These are phyloP conservation scores for Jatropha multifida DNA, from an alignment of 441 rosid species.

Conservation along the genomic window DNA sequence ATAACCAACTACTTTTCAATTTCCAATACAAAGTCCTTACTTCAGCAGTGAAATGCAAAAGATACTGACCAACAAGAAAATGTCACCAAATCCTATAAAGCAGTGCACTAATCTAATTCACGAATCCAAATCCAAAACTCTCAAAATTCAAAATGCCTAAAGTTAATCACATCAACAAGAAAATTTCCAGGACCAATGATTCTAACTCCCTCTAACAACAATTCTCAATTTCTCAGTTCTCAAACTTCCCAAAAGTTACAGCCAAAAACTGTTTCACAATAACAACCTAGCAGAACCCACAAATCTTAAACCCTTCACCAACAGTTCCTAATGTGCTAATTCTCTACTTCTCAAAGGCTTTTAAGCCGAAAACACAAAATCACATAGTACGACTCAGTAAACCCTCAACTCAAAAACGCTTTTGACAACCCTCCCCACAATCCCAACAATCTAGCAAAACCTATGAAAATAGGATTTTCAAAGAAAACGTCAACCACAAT, in stretches of 20 bases:
- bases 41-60: constrained; percentile 13
- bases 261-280: not conserved
- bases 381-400: constrained; percentile 12
- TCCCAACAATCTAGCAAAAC: constrained; percentile 12
- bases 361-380: constrained; percentile 4
- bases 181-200: not conserved
- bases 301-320: constrained; percentile 24
- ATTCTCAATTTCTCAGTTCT: not conserved
- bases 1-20: not conserved
- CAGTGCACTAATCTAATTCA: not conserved
- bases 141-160: constrained; percentile 6
- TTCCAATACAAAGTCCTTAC: constrained; percentile 12
- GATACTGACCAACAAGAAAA: not conserved
- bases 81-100: too few relatives aligned
- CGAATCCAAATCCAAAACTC: constrained; percentile 6
- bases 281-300: constrained; percentile 12
- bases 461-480: not conserved
- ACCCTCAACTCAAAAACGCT: constrained; percentile 22
- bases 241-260: not conserved
- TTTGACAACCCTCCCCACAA: constrained; percentile 14
- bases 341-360: not conserved
- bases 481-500: constrained; percentile 1
- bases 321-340: constrained; percentile 12
- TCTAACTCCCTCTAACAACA: not conserved
- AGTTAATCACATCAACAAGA: not conserved